Evolutionary conservation across 2,329 filamentous ascomycete species (phyloP).

Genomic region (Diaporthe sp.): DNA sequence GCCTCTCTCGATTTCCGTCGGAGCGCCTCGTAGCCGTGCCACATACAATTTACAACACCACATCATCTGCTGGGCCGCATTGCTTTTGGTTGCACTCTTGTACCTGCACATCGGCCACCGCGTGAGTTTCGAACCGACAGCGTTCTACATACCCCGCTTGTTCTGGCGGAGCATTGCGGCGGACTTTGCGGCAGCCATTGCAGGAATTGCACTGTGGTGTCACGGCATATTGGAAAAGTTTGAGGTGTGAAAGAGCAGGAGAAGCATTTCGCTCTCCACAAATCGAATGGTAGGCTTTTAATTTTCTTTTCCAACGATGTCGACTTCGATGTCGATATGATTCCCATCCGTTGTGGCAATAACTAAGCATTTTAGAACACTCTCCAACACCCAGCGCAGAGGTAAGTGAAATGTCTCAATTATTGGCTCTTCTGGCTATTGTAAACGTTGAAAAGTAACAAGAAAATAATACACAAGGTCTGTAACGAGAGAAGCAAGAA

Average conservation of each 20-base stretch:
- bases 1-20: background rate
- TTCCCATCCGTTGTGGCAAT: background rate
- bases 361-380: background rate
- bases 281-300: background rate
- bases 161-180: background rate
- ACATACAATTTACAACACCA: background rate
- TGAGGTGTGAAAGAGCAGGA: background rate
- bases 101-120: constrained; percentile 6
- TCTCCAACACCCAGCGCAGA: too few relatives aligned
- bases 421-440: background rate
- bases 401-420: background rate
- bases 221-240: background rate
- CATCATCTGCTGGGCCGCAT: background rate
- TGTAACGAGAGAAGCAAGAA: background rate
- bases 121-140: background rate
- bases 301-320: background rate
- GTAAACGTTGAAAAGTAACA: background rate
- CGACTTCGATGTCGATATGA: background rate
- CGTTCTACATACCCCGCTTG: background rate
- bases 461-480: too few relatives aligned
- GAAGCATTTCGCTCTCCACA: too few relatives aligned
- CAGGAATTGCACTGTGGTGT: background rate
- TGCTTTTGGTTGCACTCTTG: background rate
- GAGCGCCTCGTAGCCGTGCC: background rate
- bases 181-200: background rate